Evolutionary conservation across 768 basidiomycete species (phyloP).

Genomic region (Inosperma sp.): DNA sequence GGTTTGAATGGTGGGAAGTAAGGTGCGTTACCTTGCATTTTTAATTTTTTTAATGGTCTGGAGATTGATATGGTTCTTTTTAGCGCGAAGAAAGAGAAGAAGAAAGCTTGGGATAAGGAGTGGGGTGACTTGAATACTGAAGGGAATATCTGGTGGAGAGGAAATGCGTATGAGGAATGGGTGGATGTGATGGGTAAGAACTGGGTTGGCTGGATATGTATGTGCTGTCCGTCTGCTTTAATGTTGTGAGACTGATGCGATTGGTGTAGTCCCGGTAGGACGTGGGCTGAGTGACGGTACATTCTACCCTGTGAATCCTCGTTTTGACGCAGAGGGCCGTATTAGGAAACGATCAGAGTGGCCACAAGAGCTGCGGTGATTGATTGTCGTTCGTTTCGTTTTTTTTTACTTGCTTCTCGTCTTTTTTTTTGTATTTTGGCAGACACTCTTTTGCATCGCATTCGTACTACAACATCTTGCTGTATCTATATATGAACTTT

Average conservation of each 20-base stretch:
- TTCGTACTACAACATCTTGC: no score
- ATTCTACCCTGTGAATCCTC: no score
- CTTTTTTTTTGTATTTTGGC: no score
- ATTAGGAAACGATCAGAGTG: no score
- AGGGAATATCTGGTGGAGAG: slow-evolving; percentile 85
- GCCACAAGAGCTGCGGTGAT: slow-evolving; percentile 60
- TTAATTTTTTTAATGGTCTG: not conserved
- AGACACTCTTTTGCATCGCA: no score
- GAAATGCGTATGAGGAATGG: slow-evolving; percentile 61
- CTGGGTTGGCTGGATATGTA: slow-evolving; percentile 72
- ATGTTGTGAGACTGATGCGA: slow-evolving; percentile 20
- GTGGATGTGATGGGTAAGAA: slow-evolving; percentile 73
- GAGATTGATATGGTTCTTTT: not conserved
- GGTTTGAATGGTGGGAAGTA: slow-evolving; percentile 51
- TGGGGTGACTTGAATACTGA: slow-evolving; percentile 68
- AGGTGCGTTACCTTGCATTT: slow-evolving; percentile 38
- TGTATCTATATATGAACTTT: no score
- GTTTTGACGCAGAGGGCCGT: no score
- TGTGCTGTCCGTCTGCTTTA: slow-evolving; percentile 35
- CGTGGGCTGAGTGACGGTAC: slow-evolving; percentile 53
- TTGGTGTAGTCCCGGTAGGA: slow-evolving; percentile 53
- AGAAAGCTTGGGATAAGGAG: slow-evolving; percentile 61
- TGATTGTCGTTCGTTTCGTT: not conserved
- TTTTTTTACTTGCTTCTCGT: no score
- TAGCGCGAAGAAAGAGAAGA: slow-evolving; percentile 47